phyloP scores from a whole-genome alignment of 148 eudicot species.

The Chenopodium suecicum region DNA sequence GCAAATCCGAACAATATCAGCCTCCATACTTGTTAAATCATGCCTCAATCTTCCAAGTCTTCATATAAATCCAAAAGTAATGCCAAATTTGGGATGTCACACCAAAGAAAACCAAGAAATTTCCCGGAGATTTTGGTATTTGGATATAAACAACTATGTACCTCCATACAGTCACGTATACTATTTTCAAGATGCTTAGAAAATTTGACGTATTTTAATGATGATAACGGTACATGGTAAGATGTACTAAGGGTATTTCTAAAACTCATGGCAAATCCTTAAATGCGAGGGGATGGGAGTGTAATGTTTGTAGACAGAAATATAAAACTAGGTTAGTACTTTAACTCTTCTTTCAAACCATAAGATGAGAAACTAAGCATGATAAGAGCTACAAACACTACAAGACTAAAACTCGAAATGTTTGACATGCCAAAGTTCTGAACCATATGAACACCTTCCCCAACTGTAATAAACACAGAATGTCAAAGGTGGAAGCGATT shows the following conservation, averaged over 20 bases:
- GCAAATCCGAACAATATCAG: slow-evolving; percentile 9
- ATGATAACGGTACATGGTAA: no score
- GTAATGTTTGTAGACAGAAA: not conserved
- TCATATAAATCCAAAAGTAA: not conserved
- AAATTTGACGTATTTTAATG: not conserved
- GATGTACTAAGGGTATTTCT: not conserved
- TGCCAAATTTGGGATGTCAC: not conserved
- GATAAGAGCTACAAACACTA: slow-evolving; percentile 12
- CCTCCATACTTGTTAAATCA: not conserved
- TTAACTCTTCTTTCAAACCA: not conserved
- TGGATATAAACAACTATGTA: not conserved
- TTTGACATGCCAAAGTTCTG: slow-evolving; percentile 15
- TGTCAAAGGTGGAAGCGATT: slow-evolving; percentile 28
- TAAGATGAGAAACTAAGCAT: not conserved
- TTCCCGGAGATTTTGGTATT: not conserved
- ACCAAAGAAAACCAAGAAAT: not conserved
- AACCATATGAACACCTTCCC: slow-evolving; percentile 20
- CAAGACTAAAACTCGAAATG: slow-evolving; percentile 1
- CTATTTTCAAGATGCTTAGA: no score
- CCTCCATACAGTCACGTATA: not conserved
- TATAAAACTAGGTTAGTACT: no score
- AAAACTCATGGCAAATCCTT: not conserved
- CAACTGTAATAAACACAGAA: slow-evolving; percentile 20
- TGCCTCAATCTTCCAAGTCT: not conserved
- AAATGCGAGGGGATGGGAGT: no score